Evolutionary conservation across 2,329 filamentous ascomycete species (phyloP).

Genomic region (Basipetospora sp.): DNA sequence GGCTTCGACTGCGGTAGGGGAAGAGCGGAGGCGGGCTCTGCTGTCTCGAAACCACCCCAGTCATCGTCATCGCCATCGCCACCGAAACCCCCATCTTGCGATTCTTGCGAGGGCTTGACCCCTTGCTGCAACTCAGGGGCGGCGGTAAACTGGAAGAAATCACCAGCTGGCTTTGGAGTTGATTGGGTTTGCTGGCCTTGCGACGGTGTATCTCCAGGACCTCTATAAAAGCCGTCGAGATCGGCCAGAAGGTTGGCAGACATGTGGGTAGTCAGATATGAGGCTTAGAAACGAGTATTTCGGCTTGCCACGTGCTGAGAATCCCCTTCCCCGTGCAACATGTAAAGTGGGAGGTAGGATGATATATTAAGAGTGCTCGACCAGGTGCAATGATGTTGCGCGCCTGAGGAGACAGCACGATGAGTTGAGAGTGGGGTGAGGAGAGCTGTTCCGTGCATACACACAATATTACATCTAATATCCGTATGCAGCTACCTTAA

Average conservation of each 20-base stretch:
- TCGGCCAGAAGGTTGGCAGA: conserved; percentile 50
- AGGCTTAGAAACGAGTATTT: conserved; percentile 35
- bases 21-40: conserved; percentile 19
- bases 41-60: conserved; percentile 55
- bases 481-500: background rate
- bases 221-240: conserved; percentile 36
- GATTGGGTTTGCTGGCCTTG: conserved; percentile 3
- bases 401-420: too few relatives aligned
- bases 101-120: background rate
- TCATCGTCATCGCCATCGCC: conserved; percentile 36
- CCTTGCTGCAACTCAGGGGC: too few relatives aligned
- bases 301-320: too few relatives aligned
- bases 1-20: conserved; percentile 2
- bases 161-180: conserved; percentile 11
- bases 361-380: too few relatives aligned
- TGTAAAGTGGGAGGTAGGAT: too few relatives aligned
- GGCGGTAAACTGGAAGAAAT: conserved; percentile 9
- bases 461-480: background rate
- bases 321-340: too few relatives aligned
- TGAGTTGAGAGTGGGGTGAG: too few relatives aligned
- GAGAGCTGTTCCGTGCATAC: too few relatives aligned
- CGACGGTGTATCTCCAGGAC: conserved; percentile 14
- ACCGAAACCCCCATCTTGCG: background rate
- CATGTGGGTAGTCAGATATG: conserved; percentile 25
- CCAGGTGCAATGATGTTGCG: too few relatives aligned